A percentile compares a stretch with the other conserved stretches of the same genome.
These are phyloP conservation scores for Apiotrichum sp. DNA, from an alignment of 1,284 basidiomycete genomes.

Conservation along the genomic window DNA sequence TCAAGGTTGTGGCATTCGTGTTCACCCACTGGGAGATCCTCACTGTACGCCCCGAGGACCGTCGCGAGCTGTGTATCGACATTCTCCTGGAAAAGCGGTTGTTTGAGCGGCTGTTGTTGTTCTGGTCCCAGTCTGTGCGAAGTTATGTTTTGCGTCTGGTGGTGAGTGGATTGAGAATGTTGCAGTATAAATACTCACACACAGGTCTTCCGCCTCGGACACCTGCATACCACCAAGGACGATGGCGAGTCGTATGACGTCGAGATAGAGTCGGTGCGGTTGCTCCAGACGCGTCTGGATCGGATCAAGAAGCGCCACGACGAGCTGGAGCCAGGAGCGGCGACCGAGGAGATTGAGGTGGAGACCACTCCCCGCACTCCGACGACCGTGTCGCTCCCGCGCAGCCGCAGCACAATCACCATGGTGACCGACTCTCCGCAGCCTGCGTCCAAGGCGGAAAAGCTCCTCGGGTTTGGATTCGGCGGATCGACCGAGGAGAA, in stretches of 20 bases:
- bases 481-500: slow-evolving; percentile 12
- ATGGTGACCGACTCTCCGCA: slow-evolving; percentile 41
- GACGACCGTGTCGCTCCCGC: slow-evolving; percentile 23
- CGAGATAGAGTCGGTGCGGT: slow-evolving; percentile 46
- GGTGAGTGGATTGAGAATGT: slow-evolving; percentile 10
- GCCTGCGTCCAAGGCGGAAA: slow-evolving; percentile 32
- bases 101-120: slow-evolving; percentile 49
- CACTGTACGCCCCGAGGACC: slow-evolving; percentile 44
- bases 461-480: slow-evolving; percentile 34
- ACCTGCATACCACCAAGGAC: slow-evolving; percentile 44
- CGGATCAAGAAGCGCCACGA: slow-evolving; percentile 50
- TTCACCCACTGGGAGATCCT: slow-evolving; percentile 52
- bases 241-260: slow-evolving; percentile 40
- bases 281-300: slow-evolving; percentile 50
- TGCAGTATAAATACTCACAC: not conserved
- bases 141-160: slow-evolving; percentile 49
- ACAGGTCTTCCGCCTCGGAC: slow-evolving; percentile 48
- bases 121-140: slow-evolving; percentile 51
- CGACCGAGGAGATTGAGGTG: slow-evolving; percentile 4
- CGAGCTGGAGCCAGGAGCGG: slow-evolving; percentile 40
- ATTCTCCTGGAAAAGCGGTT: slow-evolving; percentile 47
- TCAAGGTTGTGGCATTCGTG: slow-evolving; percentile 50
- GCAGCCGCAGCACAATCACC: slow-evolving; percentile 46
- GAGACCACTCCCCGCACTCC: slow-evolving; percentile 14
- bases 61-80: slow-evolving; percentile 47